A percentile compares a stretch with the other conserved stretches of the same genome.
phyloP scores from a whole-genome alignment of 805 yeast genomes.

The Ogataea siamensis region DNA sequence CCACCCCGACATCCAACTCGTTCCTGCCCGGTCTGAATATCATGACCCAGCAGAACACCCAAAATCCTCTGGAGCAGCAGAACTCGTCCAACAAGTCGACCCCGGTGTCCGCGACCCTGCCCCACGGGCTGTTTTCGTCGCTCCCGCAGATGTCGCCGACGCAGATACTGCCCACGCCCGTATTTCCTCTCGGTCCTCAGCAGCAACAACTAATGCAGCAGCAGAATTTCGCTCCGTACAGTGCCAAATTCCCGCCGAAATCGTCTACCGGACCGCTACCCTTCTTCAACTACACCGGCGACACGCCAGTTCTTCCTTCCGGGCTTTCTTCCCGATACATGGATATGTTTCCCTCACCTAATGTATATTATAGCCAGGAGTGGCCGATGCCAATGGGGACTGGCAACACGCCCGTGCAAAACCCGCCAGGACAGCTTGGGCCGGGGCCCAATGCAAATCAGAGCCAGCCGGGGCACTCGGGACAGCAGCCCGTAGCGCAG shows the following conservation, averaged over 20 bases:
- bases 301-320: constrained; percentile 69
- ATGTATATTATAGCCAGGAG: constrained; percentile 65
- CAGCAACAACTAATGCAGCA: constrained; percentile 27
- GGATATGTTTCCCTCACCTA: constrained; percentile 79
- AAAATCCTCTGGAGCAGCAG: constrained; percentile 16
- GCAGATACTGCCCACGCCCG: constrained; percentile 29
- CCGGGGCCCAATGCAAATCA: constrained; percentile 29
- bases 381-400: constrained; percentile 48
- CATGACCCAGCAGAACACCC: constrained; percentile 20
- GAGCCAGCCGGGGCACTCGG: constrained; percentile 18
- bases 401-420: constrained; percentile 38
- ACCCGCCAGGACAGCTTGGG: constrained; percentile 20
- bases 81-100: constrained; percentile 29
- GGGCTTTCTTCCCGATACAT: constrained; percentile 72
- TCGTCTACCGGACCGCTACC: constrained; percentile 15
- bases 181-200: constrained; percentile 27
- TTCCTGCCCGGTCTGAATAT: constrained; percentile 22
- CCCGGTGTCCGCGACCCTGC: constrained; percentile 30
- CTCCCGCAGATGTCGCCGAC: constrained; percentile 35
- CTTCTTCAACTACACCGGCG: constrained; percentile 26
- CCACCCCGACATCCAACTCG: constrained; percentile 21
- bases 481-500: constrained; percentile 11
- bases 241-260: constrained; percentile 15
- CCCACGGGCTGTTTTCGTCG: constrained; percentile 30
- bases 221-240: constrained; percentile 14